Conservation (phyloP, 192 early-diverging fungal species). For the Coemansia erecta region DNA sequence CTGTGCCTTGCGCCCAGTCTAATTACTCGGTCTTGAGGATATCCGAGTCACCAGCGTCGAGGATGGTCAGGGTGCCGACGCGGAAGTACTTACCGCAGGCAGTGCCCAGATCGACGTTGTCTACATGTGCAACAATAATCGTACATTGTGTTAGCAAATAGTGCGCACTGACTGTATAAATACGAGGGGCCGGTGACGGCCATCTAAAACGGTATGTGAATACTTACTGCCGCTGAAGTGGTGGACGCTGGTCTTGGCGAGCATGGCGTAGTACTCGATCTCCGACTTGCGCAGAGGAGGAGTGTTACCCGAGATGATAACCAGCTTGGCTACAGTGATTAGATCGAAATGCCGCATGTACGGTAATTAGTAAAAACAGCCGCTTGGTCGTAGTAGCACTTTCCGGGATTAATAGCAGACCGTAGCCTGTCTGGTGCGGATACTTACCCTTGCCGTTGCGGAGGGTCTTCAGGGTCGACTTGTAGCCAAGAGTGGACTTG, state of each 20-base stretch:
- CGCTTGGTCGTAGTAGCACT: no score
- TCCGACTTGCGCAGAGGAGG: constrained; percentile 99
- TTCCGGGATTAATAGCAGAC: constrained; percentile 11
- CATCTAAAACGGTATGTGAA: constrained; percentile 1
- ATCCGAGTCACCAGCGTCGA: constrained; percentile 97
- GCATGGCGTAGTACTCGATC: constrained; percentile 99
- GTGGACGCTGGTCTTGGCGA: constrained; percentile 99
- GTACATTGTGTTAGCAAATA: no score
- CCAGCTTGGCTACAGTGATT: constrained; percentile 77
- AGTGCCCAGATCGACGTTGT: constrained; percentile 99
- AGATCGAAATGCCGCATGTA: not conserved
- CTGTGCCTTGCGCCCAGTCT: constrained; percentile 16
- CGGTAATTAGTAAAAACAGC: constrained; percentile 26
- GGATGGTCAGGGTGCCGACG: constrained; percentile 89
- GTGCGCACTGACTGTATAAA: no score
- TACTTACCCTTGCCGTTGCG: constrained; percentile 82
- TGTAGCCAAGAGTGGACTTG: constrained; percentile 98
- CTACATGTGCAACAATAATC: constrained; percentile 62
- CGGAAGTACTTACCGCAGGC: constrained; percentile 99
- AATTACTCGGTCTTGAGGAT: constrained; percentile 63
- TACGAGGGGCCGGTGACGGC: no score
- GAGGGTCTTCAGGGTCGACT: constrained; percentile 97
- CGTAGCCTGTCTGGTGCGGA: not conserved
- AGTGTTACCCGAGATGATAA: constrained; percentile 99
- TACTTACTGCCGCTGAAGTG: constrained; percentile 95